A percentile compares a stretch with the other conserved stretches of the same genome.
Evolutionary conservation across 352 stramenopile genomes (phyloP).

Genomic region (Phytophthora fragariae): DNA sequence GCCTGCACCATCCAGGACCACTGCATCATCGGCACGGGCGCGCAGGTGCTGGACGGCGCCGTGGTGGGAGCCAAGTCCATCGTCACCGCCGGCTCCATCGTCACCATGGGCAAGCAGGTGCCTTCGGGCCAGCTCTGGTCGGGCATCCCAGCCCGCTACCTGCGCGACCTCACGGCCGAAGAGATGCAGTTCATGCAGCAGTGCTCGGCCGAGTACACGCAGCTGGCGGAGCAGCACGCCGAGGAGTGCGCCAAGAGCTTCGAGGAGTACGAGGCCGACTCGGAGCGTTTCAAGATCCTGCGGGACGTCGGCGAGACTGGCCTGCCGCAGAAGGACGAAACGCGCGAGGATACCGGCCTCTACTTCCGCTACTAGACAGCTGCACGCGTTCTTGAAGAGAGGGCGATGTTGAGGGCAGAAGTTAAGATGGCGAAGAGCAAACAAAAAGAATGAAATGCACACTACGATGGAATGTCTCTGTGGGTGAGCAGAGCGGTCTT

Average conservation of each 20-base stretch:
- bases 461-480: conserved; percentile 26
- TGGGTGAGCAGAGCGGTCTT: background rate
- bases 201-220: conserved; percentile 86
- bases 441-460: conserved; percentile 53
- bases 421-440: conserved; percentile 29
- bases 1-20: conserved; percentile 93
- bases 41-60: conserved; percentile 91
- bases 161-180: conserved; percentile 86
- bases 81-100: conserved; percentile 91
- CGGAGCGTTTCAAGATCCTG: conserved; percentile 80
- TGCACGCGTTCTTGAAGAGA: conserved; percentile 12
- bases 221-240: conserved; percentile 80
- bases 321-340: conserved; percentile 70
- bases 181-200: conserved; percentile 92
- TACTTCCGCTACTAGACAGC: conserved; percentile 91
- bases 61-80: conserved; percentile 91
- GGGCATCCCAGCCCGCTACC: conserved; percentile 80
- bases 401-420: conserved; percentile 26
- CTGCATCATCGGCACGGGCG: conserved; percentile 93
- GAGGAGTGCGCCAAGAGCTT: conserved; percentile 85
- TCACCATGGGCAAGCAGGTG: conserved; percentile 88
- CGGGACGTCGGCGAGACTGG: conserved; percentile 83
- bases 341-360: conserved; percentile 82
- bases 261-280: conserved; percentile 82
- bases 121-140: conserved; percentile 92